phyloP scores from a whole-genome alignment of 371 early-diverging fungal genomes.

The Blastocladiella emersonii region DNA sequence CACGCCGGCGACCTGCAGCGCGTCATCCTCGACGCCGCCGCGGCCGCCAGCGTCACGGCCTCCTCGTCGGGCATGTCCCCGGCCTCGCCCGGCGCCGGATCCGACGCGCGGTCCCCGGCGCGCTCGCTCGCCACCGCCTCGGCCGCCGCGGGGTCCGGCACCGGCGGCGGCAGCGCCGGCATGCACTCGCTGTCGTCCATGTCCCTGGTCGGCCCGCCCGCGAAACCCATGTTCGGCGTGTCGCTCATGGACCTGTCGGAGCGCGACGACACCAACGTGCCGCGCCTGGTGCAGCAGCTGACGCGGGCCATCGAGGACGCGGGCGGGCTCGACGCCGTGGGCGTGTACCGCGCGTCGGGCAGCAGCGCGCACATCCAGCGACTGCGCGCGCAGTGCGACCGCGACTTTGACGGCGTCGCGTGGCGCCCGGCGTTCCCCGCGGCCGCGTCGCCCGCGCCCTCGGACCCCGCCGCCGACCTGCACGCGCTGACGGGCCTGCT shows the following conservation, averaged over 20 bases:
- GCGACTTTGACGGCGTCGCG: slow-evolving; percentile 19
- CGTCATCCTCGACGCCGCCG: slow-evolving; percentile 21
- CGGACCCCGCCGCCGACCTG: slow-evolving; percentile 50
- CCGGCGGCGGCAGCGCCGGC: background rate
- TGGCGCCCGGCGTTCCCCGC: background rate
- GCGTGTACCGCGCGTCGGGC: slow-evolving; percentile 76
- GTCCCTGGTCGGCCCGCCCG: background rate
- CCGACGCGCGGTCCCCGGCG: no score
- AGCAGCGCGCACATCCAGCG: slow-evolving; percentile 47
- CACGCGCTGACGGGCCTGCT: slow-evolving; percentile 68
- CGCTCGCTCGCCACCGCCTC: background rate
- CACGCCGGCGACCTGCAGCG: slow-evolving; percentile 28
- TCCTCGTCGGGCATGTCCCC: background rate
- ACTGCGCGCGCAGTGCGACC: slow-evolving; percentile 22
- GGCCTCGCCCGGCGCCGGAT: background rate
- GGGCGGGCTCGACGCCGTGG: slow-evolving; percentile 45
- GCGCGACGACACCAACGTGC: slow-evolving; percentile 51
- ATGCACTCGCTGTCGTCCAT: slow-evolving; percentile 8
- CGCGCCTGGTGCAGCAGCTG: slow-evolving; percentile 55
- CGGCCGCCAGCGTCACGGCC: slow-evolving; percentile 6
- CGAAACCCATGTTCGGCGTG: slow-evolving; percentile 52
- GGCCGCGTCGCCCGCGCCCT: slow-evolving; percentile 27
- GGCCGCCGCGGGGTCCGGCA: background rate
- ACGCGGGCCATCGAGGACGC: slow-evolving; percentile 58
- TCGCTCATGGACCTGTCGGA: slow-evolving; percentile 39